A percentile compares a stretch with the other conserved stretches of the same genome.
Conservation (phyloP, 1,284 basidiomycete species). For the Melampsora larici-populina region DNA sequence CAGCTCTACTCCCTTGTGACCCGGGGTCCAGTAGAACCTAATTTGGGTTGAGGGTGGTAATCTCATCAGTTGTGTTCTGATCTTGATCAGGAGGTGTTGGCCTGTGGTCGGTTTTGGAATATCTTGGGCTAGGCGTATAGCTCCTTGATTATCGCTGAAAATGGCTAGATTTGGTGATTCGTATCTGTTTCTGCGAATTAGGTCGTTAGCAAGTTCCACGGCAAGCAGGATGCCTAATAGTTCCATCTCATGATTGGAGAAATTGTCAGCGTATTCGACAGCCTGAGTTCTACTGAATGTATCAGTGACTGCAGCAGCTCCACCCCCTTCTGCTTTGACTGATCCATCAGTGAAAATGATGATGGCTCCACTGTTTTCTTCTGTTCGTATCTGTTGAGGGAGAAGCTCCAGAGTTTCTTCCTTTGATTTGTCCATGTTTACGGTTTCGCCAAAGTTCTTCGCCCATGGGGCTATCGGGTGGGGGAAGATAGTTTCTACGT, state of each 20-base stretch:
- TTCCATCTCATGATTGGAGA: conserved; percentile 25
- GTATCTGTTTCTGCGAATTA: no score
- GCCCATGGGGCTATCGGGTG: neutral
- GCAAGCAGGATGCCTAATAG: no score
- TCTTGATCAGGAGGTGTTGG: no score
- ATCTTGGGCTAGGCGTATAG: no score
- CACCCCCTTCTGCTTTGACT: neutral
- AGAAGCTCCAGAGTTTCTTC: neutral
- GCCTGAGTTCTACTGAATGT: neutral
- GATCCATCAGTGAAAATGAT: conserved; percentile 6
- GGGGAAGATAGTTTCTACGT: neutral
- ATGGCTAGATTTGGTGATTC: no score
- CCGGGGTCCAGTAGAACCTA: no score
- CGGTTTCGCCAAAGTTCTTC: neutral
- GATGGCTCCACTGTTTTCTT: neutral
- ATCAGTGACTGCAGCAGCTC: neutral
- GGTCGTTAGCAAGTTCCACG: no score
- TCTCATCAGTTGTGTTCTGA: no score
- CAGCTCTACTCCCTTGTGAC: no score
- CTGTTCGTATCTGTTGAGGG: neutral
- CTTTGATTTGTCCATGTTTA: neutral
- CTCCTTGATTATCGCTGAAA: no score
- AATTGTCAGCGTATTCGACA: neutral
- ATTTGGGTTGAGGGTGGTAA: no score
- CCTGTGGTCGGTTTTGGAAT: no score